phyloP scores from a whole-genome alignment of 1,284 basidiomycete species.

The Thelephora terrestris region DNA sequence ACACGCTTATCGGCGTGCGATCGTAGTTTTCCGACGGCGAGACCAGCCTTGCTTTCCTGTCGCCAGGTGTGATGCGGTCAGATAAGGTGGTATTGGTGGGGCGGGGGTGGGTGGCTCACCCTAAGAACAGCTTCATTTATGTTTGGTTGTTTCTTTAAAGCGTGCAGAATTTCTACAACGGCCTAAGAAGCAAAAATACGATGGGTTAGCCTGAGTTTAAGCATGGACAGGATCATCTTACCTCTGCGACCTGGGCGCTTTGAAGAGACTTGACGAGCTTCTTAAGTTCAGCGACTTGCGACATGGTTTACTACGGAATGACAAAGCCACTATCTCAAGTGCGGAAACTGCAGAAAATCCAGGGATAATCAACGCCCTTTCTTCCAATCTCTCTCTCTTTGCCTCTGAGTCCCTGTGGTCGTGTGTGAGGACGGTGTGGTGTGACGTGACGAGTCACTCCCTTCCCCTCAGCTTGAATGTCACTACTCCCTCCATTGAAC shows the following conservation, averaged over 20 bases:
- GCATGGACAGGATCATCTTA: conserved; percentile 26
- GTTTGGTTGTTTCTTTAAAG: conserved; percentile 69
- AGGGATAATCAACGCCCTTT: conserved; percentile 11
- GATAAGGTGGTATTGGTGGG: conserved; percentile 11
- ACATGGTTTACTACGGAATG: conserved; percentile 14
- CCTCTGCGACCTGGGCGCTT: conserved; percentile 48
- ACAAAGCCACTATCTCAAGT: conserved; percentile 8
- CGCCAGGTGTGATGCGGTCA: not conserved
- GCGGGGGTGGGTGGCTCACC: conserved; percentile 40
- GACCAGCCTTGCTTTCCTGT: conserved; percentile 85
- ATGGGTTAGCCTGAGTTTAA: not conserved
- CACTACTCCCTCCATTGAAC: conserved; percentile 57
- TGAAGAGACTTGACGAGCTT: conserved; percentile 73
- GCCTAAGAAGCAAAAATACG: conserved; percentile 40
- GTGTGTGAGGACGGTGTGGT: too few relatives aligned
- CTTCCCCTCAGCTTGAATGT: conserved; percentile 26
- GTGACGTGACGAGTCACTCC: too few relatives aligned
- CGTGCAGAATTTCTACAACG: conserved; percentile 55
- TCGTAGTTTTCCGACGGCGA: conserved; percentile 88
- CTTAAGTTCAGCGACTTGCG: conserved; percentile 51
- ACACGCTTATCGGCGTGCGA: conserved; percentile 65
- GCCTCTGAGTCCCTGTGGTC: too few relatives aligned
- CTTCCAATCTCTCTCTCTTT: conserved; percentile 1
- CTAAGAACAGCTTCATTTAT: conserved; percentile 84
- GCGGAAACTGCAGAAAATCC: conserved; percentile 3